phyloP scores from a whole-genome alignment of 148 eudicot species.

The Bassia scoparia region DNA sequence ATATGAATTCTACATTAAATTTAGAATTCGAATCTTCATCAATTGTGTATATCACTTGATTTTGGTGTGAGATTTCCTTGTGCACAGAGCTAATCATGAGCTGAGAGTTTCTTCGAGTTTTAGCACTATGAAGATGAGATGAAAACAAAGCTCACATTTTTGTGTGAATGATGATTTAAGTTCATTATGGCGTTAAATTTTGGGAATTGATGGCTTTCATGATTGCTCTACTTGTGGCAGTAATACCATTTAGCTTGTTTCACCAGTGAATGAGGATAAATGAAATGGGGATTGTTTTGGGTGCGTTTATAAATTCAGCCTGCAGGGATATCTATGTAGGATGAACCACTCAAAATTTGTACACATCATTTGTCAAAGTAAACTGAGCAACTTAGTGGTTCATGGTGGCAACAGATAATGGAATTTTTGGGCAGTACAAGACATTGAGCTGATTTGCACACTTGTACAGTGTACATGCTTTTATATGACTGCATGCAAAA shows the following conservation, averaged over 20 bases:
- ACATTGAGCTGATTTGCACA: no score
- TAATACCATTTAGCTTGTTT: background rate
- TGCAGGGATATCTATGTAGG: background rate
- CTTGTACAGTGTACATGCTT: no score
- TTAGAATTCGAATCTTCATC: conserved; percentile 29
- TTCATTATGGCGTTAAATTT: conserved; percentile 17
- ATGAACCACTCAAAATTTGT: conserved; percentile 28
- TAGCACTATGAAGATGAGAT: conserved; percentile 10
- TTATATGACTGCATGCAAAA: no score
- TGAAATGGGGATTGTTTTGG: background rate
- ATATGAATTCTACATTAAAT: background rate
- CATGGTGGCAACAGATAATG: no score
- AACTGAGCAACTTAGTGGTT: no score
- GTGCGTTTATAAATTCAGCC: background rate
- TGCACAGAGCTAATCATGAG: conserved; percentile 40
- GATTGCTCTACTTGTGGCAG: conserved; percentile 13
- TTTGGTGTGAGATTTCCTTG: conserved; percentile 44
- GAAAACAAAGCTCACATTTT: conserved; percentile 17
- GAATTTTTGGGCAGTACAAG: no score
- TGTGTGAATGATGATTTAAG: no score
- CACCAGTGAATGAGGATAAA: background rate
- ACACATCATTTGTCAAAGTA: conserved; percentile 23
- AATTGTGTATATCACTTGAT: conserved; percentile 27
- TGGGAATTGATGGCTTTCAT: conserved; percentile 24
- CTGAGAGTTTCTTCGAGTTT: conserved; percentile 25